phyloP scores from a whole-genome alignment of 2,329 filamentous ascomycete genomes.

The Alternaria triticina region DNA sequence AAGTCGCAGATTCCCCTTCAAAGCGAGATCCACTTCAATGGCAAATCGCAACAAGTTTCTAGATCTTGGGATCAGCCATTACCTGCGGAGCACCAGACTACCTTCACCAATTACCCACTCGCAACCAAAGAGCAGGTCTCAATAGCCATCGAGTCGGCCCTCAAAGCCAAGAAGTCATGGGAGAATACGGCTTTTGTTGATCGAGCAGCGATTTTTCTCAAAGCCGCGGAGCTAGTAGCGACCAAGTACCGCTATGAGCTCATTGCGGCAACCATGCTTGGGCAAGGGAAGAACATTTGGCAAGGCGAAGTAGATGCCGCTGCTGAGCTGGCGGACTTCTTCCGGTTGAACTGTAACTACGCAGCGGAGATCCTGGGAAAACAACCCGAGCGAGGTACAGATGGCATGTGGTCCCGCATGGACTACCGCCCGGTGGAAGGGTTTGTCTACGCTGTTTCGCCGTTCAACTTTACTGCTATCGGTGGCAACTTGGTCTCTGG shows the following conservation, averaged over 20 bases:
- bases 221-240: constrained; percentile 86
- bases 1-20: constrained; percentile 34
- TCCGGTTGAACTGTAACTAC: constrained; percentile 89
- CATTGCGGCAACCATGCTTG: constrained; percentile 93
- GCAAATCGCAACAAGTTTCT: constrained; percentile 29
- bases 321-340: constrained; percentile 88
- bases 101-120: constrained; percentile 81
- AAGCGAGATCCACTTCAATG: constrained; percentile 35
- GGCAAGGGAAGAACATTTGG: constrained; percentile 97
- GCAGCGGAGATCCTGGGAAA: constrained; percentile 86
- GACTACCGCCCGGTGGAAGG: constrained; percentile 90
- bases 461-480: constrained; percentile 97
- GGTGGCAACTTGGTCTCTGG: constrained; percentile 82
- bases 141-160: constrained; percentile 78
- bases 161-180: constrained; percentile 84
- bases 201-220: constrained; percentile 89
- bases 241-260: constrained; percentile 94
- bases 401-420: constrained; percentile 83
- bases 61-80: constrained; percentile 37
- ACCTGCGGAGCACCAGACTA: constrained; percentile 64
- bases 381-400: constrained; percentile 80
- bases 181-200: constrained; percentile 85
- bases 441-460: constrained; percentile 90
- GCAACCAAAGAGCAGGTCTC: constrained; percentile 76
- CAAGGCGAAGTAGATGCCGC: constrained; percentile 96